Base-by-base conservation (phyloP, 257 asterid genomes). In the Apocynum venetum region DNA sequence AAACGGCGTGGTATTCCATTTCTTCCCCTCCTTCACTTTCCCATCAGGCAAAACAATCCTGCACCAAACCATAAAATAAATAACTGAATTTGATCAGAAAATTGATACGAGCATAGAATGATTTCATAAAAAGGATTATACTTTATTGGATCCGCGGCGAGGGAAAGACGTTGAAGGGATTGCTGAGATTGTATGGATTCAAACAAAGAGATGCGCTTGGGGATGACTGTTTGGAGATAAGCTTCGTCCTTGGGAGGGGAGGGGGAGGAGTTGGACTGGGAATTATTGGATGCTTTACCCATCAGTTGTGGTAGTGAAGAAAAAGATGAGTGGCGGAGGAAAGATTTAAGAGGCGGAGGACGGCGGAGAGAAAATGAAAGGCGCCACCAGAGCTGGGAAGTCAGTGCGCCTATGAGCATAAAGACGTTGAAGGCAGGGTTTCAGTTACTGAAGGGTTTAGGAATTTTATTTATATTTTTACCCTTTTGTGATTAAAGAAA, bases 1-100 rank as follows among this genome's bases (percentile, higher is more conserved):
- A 25, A 84, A 82, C 0, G 99, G 97, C 2, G 97, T 80, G 12
- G 99, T 90, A 79, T 83, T 90, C 97, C 96, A 93, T 71, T 93
- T 92, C 88, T 84, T 91, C 69, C 98, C 99, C 80, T 89, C 98
- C 85, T 87, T 96, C 82, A 91, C 93, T 49, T 86, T 83, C 81
- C 94, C 97, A 80, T 93, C 91, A 35, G 87, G 94, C 79, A 96
- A 80, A 7, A 83, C 82, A 57, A 96, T 86, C 90, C 98, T 96
- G 49, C 20, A 38, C n/a, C 63, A 31, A 35, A 47, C 15, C 8
- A 3, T 7, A 76, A 71, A 63, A 2, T 25, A 3, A 36, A 38
- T 63, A 20, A 70, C n/a, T 73, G 31, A 8, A 4, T 53, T 8
- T 25, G 31, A 25, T 25, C 31, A 25, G 31, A 25, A 40, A 17